A percentile compares a stretch with the other conserved stretches of the same genome.
phyloP scores from a whole-genome alignment of 2,329 filamentous ascomycete genomes.

The Fusarium sp. region DNA sequence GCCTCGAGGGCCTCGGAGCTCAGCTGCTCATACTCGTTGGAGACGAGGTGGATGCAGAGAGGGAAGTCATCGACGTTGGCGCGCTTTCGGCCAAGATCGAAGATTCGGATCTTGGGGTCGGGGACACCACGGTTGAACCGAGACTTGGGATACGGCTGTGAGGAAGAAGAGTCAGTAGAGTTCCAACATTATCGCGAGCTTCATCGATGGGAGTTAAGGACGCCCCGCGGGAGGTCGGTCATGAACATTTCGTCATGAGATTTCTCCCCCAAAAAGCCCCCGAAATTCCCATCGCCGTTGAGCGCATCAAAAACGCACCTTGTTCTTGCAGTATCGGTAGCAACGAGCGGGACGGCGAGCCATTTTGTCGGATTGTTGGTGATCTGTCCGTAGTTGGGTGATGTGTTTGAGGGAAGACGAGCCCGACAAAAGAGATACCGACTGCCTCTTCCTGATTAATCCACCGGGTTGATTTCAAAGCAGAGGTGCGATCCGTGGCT shows the following conservation, averaged over 20 bases:
- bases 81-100: conserved; percentile 98
- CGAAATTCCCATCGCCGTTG: conserved; percentile 21
- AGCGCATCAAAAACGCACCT: conserved; percentile 72
- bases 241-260: conserved; percentile 25
- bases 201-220: conserved; percentile 9
- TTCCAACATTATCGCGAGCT: conserved; percentile 1
- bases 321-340: conserved; percentile 99
- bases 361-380: conserved; percentile 84
- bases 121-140: conserved; percentile 99
- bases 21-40: conserved; percentile 99
- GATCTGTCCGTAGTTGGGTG: conserved; percentile 52
- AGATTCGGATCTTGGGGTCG: conserved; percentile 91
- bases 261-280: conserved; percentile 12
- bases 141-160: conserved; percentile 96
- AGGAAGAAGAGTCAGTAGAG: conserved; percentile 33
- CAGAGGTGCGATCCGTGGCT: conserved; percentile 45
- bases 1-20: conserved; percentile 99
- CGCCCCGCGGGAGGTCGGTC: conserved; percentile 2
- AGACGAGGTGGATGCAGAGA: conserved; percentile 98
- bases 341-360: conserved; percentile 99
- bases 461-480: conserved; percentile 66
- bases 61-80: conserved; percentile 99
- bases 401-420: conserved; percentile 51
- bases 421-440: conserved; percentile 43
- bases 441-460: conserved; percentile 47